Percentiles rank a stretch among this genome's conserved stretches.
Evolutionary conservation across 1,139 yeast species (phyloP).

Genomic region (Debaryomycetaceae sp.): DNA sequence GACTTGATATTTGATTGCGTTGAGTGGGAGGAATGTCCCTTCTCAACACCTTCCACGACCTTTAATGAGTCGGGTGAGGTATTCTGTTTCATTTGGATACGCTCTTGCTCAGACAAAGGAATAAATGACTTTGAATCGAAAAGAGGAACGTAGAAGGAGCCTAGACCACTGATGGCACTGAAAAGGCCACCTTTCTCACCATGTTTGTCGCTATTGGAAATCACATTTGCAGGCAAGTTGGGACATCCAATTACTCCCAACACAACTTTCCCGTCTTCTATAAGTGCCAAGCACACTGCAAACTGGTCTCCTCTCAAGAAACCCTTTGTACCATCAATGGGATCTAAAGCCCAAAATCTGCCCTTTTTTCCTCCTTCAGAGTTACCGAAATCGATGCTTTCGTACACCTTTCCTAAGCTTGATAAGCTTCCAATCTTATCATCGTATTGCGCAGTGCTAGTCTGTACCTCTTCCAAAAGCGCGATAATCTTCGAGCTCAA

Average conservation of each 20-base stretch:
- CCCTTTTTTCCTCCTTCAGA: conserved; percentile 75
- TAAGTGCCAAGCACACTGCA: conserved; percentile 89
- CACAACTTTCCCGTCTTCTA: conserved; percentile 79
- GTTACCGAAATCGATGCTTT: conserved; percentile 74
- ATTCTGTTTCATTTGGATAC: conserved; percentile 42
- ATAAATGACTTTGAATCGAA: conserved; percentile 25
- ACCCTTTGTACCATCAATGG: conserved; percentile 98
- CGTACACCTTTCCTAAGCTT: conserved; percentile 49
- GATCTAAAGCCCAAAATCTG: conserved; percentile 95
- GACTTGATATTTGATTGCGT: conserved; percentile 76
- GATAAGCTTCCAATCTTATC: conserved; percentile 38
- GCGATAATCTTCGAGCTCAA: conserved; percentile 45
- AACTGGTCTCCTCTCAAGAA: conserved; percentile 94
- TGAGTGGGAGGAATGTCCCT: conserved; percentile 90
- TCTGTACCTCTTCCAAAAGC: conserved; percentile 47
- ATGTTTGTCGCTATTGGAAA: conserved; percentile 30
- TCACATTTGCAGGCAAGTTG: conserved; percentile 60
- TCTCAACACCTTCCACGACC: conserved; percentile 96
- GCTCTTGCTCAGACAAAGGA: conserved; percentile 37
- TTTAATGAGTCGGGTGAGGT: conserved; percentile 47
- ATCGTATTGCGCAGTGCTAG: conserved; percentile 20
- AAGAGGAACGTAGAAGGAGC: conserved; percentile 60
- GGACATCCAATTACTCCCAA: conserved; percentile 97
- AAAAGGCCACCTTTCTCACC: conserved; percentile 64
- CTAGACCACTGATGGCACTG: conserved; percentile 71